Evolutionary conservation across 257 asterid species (phyloP).

Genomic region (Cruciata laevipes): DNA sequence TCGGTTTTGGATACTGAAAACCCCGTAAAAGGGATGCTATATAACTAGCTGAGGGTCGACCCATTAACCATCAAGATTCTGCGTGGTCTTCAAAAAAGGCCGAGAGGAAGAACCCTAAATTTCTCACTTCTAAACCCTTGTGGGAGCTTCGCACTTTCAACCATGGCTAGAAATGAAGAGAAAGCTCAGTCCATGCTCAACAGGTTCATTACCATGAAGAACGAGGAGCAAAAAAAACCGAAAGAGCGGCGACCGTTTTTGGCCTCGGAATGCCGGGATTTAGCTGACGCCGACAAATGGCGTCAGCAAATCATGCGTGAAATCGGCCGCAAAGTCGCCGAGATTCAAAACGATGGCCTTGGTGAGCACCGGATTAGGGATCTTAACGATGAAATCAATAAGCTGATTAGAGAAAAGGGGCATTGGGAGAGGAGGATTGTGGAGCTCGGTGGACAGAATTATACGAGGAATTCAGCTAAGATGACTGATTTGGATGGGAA

Average conservation of each 20-base stretch:
- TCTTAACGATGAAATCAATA: too few relatives aligned
- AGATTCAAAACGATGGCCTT: constrained; percentile 86
- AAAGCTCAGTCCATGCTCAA: constrained; percentile 96
- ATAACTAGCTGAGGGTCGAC: background rate
- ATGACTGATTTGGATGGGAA: constrained; percentile 99
- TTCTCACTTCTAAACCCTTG: background rate
- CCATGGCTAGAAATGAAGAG: constrained; percentile 99
- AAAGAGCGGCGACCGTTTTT: constrained; percentile 91
- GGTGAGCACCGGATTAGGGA: constrained; percentile 90
- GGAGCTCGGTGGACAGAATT: constrained; percentile 86
- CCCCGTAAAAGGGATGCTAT: background rate
- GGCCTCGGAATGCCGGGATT: constrained; percentile 95
- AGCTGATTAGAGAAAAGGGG: constrained; percentile 72
- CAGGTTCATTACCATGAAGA: constrained; percentile 80
- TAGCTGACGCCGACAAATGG: constrained; percentile 97
- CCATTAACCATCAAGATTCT: background rate
- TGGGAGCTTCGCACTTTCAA: background rate
- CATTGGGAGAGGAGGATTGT: constrained; percentile 93
- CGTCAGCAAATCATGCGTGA: constrained; percentile 96
- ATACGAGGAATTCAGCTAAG: constrained; percentile 58
- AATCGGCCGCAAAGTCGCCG: constrained; percentile 87
- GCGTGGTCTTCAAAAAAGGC: background rate
- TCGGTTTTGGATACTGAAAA: background rate
- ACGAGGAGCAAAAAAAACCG: constrained; percentile 81
- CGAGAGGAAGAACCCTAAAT: background rate